Conservation (phyloP, 257 asterid genomes). For the Solanum virginianum region DNA sequence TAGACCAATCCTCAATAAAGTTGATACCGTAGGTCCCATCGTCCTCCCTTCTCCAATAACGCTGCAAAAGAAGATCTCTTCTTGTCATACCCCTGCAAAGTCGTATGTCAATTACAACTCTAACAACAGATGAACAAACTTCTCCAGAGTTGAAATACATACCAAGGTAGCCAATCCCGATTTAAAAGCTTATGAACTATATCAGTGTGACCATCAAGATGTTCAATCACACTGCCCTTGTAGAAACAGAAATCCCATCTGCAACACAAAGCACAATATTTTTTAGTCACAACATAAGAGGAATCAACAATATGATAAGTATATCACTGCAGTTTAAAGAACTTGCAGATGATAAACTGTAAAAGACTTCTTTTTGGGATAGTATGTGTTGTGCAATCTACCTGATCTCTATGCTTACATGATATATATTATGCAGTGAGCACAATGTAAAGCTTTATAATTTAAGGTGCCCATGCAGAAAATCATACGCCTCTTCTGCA, state of each 20-base stretch:
- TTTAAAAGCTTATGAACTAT: slow-evolving; percentile 76
- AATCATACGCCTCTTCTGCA: background rate
- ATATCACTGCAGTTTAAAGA: background rate
- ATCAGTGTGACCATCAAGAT: slow-evolving; percentile 94
- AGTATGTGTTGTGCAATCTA: background rate
- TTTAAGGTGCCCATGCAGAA: background rate
- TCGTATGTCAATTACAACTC: slow-evolving; percentile 1
- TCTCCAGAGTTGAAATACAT: slow-evolving; percentile 17
- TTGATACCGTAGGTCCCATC: slow-evolving; percentile 87
- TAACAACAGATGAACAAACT: background rate
- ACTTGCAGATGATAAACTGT: background rate
- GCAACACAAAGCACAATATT: slow-evolving; percentile 15
- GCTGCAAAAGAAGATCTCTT: slow-evolving; percentile 81
- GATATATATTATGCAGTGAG: background rate
- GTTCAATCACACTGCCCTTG: slow-evolving; percentile 87
- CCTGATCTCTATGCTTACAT: background rate
- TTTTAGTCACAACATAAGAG: background rate
- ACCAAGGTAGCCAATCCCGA: slow-evolving; percentile 94
- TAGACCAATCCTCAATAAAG: slow-evolving; percentile 2
- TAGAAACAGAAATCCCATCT: slow-evolving; percentile 95
- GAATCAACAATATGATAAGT: background rate
- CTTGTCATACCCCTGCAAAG: slow-evolving; percentile 76
- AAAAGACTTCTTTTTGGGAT: background rate
- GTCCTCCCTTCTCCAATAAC: slow-evolving; percentile 99
- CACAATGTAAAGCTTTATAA: background rate